These are phyloP conservation scores for Lactarius quietus DNA, from an alignment of 768 basidiomycete genomes.

Conservation along the genomic window DNA sequence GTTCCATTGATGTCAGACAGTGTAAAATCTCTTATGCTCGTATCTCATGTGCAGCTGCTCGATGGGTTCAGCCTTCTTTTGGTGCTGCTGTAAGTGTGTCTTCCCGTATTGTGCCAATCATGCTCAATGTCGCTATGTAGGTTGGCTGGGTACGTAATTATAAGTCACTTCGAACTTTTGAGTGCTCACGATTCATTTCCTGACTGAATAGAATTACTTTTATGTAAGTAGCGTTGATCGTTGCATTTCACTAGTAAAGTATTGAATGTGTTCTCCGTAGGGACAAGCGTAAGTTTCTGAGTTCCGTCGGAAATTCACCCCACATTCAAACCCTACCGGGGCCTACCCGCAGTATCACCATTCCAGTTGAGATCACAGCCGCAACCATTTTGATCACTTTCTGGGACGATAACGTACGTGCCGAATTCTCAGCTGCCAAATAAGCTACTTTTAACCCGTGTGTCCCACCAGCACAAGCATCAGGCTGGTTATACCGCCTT, in stretches of 20 bases:
- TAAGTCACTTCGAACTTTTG: not conserved
- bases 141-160: slow-evolving; percentile 33
- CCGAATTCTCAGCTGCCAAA: not conserved
- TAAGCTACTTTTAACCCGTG: not conserved
- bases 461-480: slow-evolving; percentile 40
- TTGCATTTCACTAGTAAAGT: not conserved
- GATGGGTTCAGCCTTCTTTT: slow-evolving; percentile 38
- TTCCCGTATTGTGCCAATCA: not conserved
- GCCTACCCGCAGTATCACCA: slow-evolving; percentile 39
- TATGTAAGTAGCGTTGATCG: slow-evolving; percentile 36
- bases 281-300: slow-evolving; percentile 34
- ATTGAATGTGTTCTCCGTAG: slow-evolving; percentile 14
- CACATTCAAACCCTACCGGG: not conserved
- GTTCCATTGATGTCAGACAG: slow-evolving; percentile 16
- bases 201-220: slow-evolving; percentile 49
- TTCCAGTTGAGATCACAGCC: slow-evolving; percentile 74
- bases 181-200: not conserved
- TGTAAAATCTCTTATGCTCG: not conserved
- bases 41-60: slow-evolving; percentile 27
- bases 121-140: not conserved
- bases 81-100: slow-evolving; percentile 34
- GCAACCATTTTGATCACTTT: slow-evolving; percentile 65
- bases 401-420: slow-evolving; percentile 61
- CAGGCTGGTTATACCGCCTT: slow-evolving; percentile 55
- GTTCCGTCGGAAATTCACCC: not conserved